Conservation (phyloP, 345 rosid genomes). For the Eucalyptus regnans region DNA sequence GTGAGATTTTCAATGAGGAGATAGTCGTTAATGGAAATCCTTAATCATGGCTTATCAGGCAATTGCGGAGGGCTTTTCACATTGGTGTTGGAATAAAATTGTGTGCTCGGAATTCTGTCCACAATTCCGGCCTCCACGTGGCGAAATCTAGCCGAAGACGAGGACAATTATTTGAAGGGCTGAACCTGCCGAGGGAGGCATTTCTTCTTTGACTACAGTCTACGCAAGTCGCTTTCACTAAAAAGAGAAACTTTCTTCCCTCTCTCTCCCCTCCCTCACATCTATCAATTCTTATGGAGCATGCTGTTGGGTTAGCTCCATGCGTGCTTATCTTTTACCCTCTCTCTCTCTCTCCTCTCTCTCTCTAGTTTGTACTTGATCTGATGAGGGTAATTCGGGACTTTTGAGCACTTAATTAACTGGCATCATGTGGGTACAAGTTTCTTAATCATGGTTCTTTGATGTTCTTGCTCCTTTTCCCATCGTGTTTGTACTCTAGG, state of each 20-base stretch:
- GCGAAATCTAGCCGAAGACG: not conserved
- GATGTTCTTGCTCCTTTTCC: not conserved
- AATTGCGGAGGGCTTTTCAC: not conserved
- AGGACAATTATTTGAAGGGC: not conserved
- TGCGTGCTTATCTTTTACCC: constrained; percentile 50
- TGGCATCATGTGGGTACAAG: not conserved
- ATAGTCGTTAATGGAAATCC: not conserved
- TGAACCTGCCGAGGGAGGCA: not conserved
- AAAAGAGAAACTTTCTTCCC: constrained; percentile 21
- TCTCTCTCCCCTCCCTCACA: not conserved
- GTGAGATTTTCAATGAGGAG: not conserved
- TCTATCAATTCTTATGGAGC: not conserved
- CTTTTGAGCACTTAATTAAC: not conserved
- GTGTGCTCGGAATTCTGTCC: not conserved
- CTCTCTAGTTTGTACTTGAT: constrained; percentile 4
- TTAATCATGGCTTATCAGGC: not conserved
- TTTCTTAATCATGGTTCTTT: not conserved
- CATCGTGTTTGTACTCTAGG: not conserved
- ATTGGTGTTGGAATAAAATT: not conserved
- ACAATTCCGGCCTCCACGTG: not conserved
- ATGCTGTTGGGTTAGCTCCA: constrained; percentile 17
- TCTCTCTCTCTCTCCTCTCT: not conserved
- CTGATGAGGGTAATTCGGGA: not conserved
- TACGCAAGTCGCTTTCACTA: constrained; percentile 39
- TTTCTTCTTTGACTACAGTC: not conserved